These are phyloP conservation scores for Saccharomyces pastorianus DNA, from an alignment of 1,139 yeast species.

Conservation along the genomic window DNA sequence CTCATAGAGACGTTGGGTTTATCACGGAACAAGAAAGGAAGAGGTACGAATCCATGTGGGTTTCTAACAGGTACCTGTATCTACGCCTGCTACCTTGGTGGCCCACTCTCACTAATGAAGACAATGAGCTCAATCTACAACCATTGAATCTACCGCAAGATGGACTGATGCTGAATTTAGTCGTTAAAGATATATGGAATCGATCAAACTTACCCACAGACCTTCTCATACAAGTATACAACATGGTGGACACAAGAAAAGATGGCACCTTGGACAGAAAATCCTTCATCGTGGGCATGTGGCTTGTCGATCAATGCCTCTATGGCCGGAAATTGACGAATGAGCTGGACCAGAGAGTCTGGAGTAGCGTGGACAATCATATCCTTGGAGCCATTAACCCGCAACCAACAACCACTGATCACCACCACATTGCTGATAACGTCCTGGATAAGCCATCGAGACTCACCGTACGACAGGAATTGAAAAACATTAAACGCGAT, in stretches of 20 bases:
- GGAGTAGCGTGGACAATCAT: constrained; percentile 53
- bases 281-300: constrained; percentile 87
- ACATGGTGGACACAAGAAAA: constrained; percentile 62
- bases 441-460: constrained; percentile 17
- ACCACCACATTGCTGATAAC: constrained; percentile 18
- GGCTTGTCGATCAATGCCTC: constrained; percentile 93
- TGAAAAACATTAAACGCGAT: constrained; percentile 22
- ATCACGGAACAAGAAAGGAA: constrained; percentile 70
- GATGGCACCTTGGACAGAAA: constrained; percentile 75
- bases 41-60: constrained; percentile 91
- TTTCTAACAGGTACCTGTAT: constrained; percentile 67
- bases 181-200: constrained; percentile 72
- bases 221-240: constrained; percentile 63
- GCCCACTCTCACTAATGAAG: constrained; percentile 23
- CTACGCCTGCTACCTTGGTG: constrained; percentile 36
- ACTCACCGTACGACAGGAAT: constrained; percentile 23
- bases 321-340: constrained; percentile 86
- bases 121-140: constrained; percentile 9
- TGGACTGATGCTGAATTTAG: constrained; percentile 37
- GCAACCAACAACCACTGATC: not conserved
- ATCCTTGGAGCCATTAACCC: constrained; percentile 26
- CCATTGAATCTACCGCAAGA: constrained; percentile 33
- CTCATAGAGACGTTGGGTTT: constrained; percentile 55
- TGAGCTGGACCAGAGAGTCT: constrained; percentile 46
- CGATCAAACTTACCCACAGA: constrained; percentile 65